Base-by-base conservation (phyloP, 768 basidiomycete species). In the Mycena haematopus region DNA sequence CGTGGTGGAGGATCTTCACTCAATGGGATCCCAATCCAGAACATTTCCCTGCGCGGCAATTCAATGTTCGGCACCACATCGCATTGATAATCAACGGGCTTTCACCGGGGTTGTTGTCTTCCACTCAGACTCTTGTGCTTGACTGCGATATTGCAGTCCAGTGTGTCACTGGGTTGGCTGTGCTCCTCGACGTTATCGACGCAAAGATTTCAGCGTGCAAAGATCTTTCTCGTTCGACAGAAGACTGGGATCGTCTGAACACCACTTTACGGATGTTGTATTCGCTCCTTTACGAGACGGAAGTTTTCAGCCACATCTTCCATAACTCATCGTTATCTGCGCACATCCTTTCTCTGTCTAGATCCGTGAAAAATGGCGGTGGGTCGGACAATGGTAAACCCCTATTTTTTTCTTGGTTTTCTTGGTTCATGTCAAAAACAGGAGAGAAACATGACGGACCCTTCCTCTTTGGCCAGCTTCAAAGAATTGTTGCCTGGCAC, bases 241-340 rank as follows among this genome's bases (percentile, higher is more conserved):
- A 62, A 21, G 54, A 56, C 54, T 62, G 60, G 60, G 60, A 62
- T 22, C 53, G 45, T 17, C 54, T 62, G 22, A 56, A 50, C 33
- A 56, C 54, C 35, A 62, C 60, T 9, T 19, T 62, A 33, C 47
- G 53, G 24, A 62, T 62, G 60, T 47, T 62, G 7, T 62, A 62
- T 33, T 62, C 53, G 24, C 52, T 61, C 11, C 35, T 62, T n/a
- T 56, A 62, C n/a, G 60, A 62, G 21, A 55, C 60, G 3, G 60
- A 62, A 2, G 29, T 56, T 15, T 17, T 62, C 21, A 53, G 47
- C 22, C 53, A 62, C 27, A 62, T 62, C 15, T 62, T 62, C 36
- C 14, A 22, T 9, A 33, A 44, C 33, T 31, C 44, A 13, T 62
- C 60, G 15, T 44, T 56, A n/a, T 62, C 60, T 19, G 17, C 45